Conservation (phyloP, 1,284 basidiomycete species). For the Cutaneotrichosporon sp. region DNA sequence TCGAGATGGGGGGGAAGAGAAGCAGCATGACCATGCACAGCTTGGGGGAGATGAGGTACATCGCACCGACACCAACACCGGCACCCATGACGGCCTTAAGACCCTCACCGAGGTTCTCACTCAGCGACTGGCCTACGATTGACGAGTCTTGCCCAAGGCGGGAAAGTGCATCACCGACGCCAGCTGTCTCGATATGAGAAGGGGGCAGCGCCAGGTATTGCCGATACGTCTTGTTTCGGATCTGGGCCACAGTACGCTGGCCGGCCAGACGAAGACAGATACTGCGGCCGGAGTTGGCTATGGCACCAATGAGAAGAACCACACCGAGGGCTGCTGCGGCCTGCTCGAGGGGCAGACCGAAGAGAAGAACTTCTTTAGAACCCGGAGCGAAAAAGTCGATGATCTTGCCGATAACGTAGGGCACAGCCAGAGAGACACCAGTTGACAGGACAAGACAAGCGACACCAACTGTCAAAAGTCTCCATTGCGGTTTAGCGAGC, state of each 20-base stretch:
- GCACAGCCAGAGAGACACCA: slow-evolving; percentile 39
- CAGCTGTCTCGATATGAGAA: slow-evolving; percentile 43
- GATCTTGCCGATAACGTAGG: slow-evolving; percentile 44
- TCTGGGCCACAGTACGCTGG: slow-evolving; percentile 42
- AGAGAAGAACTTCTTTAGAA: slow-evolving; percentile 35
- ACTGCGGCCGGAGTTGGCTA: slow-evolving; percentile 40
- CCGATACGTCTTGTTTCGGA: slow-evolving; percentile 45
- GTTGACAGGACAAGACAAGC: slow-evolving; percentile 38
- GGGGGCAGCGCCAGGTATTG: slow-evolving; percentile 45
- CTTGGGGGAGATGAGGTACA: slow-evolving; percentile 46
- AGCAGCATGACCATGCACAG: slow-evolving; percentile 43
- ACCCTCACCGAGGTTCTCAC: slow-evolving; percentile 46
- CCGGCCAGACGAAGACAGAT: slow-evolving; percentile 42
- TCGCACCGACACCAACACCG: slow-evolving; percentile 41
- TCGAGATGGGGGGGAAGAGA: slow-evolving; percentile 46
- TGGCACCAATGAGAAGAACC: slow-evolving; percentile 38
- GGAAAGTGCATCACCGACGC: slow-evolving; percentile 46
- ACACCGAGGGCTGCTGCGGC: slow-evolving; percentile 33
- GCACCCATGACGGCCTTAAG: slow-evolving; percentile 45
- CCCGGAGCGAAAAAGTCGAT: slow-evolving; percentile 47
- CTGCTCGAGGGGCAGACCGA: slow-evolving; percentile 42
- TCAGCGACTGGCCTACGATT: slow-evolving; percentile 43
- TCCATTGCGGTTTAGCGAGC: slow-evolving; percentile 45
- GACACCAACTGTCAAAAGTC: slow-evolving; percentile 35
- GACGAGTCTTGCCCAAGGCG: slow-evolving; percentile 46